These are phyloP conservation scores for Candida takata DNA, from an alignment of 805 yeast species.

Conservation along the genomic window DNA sequence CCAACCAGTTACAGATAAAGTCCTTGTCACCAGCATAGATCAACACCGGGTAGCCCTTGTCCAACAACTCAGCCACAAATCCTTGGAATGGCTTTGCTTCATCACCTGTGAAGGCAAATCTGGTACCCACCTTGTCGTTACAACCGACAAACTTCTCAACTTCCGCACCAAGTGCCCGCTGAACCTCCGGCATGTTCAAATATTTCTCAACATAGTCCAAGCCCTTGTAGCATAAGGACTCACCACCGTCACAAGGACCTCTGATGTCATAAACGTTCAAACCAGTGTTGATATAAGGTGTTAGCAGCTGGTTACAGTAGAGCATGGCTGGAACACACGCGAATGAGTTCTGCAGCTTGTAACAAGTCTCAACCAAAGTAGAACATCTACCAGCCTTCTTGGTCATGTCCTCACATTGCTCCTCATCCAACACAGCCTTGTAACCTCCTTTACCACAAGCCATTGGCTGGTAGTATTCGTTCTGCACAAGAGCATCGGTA, in stretches of 20 bases:
- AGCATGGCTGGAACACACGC: conserved; percentile 79
- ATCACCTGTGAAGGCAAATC: conserved; percentile 76
- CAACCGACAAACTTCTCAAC: conserved; percentile 66
- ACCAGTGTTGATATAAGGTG: conserved; percentile 70
- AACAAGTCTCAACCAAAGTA: conserved; percentile 57
- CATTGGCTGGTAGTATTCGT: conserved; percentile 81
- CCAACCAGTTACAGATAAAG: conserved; percentile 89
- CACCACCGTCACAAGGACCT: conserved; percentile 62
- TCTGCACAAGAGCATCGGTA: conserved; percentile 77
- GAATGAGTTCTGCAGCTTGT: conserved; percentile 53
- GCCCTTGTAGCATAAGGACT: conserved; percentile 68
- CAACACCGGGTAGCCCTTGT: conserved; percentile 68
- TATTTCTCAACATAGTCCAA: conserved; percentile 64
- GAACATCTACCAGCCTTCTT: conserved; percentile 59
- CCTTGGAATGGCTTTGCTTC: conserved; percentile 79
- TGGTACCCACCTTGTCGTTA: conserved; percentile 56
- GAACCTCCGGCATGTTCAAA: conserved; percentile 66
- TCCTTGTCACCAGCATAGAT: conserved; percentile 95
- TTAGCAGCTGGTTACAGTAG: conserved; percentile 70
- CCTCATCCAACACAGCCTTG: conserved; percentile 63
- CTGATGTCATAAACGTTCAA: conserved; percentile 84
- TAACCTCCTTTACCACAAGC: conserved; percentile 90
- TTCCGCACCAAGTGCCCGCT: conserved; percentile 77
- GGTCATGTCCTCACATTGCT: conserved; percentile 60
- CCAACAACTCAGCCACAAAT: conserved; percentile 61